Percentiles rank a stretch among this genome's conserved stretches.
These are phyloP conservation scores for Lepiota brunneoincarnata DNA, from an alignment of 768 basidiomycete species.

Conservation along the genomic window DNA sequence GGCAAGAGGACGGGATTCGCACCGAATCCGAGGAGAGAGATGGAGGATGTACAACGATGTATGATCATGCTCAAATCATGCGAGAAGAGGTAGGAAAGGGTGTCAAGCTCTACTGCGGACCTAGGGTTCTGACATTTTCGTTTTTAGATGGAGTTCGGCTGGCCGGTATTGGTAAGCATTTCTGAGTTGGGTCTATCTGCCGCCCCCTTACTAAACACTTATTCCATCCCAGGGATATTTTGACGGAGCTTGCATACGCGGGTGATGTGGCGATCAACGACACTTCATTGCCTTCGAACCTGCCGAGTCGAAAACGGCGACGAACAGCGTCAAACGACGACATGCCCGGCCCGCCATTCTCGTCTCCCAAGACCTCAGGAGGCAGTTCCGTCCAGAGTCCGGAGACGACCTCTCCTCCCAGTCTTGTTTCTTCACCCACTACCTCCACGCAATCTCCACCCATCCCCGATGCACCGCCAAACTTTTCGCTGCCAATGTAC, in stretches of 20 bases:
- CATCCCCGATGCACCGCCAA: slow-evolving; percentile 15
- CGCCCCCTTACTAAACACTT: neutral
- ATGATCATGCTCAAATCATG: slow-evolving; percentile 46
- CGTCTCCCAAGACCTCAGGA: neutral
- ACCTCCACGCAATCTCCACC: slow-evolving; percentile 8
- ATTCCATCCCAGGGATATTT: slow-evolving; percentile 27
- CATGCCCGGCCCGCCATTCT: neutral
- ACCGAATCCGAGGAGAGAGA: slow-evolving; percentile 47
- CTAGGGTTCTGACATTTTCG: neutral
- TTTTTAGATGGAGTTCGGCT: slow-evolving; percentile 36
- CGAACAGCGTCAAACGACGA: slow-evolving; percentile 14
- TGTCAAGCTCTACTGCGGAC: neutral
- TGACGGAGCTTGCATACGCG: slow-evolving; percentile 33
- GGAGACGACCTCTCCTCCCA: neutral
- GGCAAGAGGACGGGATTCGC: slow-evolving; percentile 45
- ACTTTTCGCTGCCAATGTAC: slow-evolving; percentile 49
- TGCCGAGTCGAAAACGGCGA: slow-evolving; percentile 15
- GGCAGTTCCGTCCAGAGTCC: neutral
- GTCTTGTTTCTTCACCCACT: slow-evolving; percentile 6
- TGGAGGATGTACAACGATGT: slow-evolving; percentile 60
- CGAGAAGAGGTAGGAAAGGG: slow-evolving; percentile 33
- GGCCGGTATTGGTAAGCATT: slow-evolving; percentile 36
- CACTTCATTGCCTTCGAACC: neutral
- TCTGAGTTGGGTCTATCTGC: neutral
- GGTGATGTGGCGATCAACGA: slow-evolving; percentile 28